Base-by-base conservation (phyloP, 495 filamentous ascomycete genomes). In the Penicillium riverlandense region DNA sequence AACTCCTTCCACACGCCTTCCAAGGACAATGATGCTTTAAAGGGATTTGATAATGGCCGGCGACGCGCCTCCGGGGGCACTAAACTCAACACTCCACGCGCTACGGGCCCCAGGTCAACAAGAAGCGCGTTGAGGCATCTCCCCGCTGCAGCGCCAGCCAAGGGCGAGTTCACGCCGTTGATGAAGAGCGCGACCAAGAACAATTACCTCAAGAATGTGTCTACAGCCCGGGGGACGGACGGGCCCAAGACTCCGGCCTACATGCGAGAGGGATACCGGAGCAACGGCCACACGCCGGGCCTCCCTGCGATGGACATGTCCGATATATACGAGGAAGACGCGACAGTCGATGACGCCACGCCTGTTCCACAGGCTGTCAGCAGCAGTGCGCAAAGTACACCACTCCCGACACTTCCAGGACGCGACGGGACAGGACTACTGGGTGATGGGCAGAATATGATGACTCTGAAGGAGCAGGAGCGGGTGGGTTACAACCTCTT, bases 391-490 rank as follows among this genome's bases (percentile, higher is more conserved):
- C 77, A 84, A 49, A 85, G 86, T 38, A 96, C 91, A 14, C 94
- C 91, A 11, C 58, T 92, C 49, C 80, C 82, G 2, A 64, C 76
- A 35, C 67, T 86, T 35, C 75, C 84, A 11, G 75, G 80, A 49
- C 67, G 76, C 42, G 75, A 69, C 42, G 68, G 65, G 14, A 78
- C 75, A 35, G 84, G 78, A 2, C 76, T 84, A 2, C 62, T 95
- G 28, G 77, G 85, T 33, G 77, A 83, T 49, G 90, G 88, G n/a
- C 62, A 62, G 14, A 94, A 95, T 50, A 78, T 88, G 53, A 75
- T 94, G 54, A 91, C 90, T 5, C 67, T 98, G 39, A 81, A 90
- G 37, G 92, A 98, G 55, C 92, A 98, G 64, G 94, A 97, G 55
- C 86, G 87, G 50, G 86, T 92, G 53, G 54, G 69, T 44, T 31